Base-by-base conservation (phyloP, 2,329 filamentous ascomycete genomes). In the Alternaria triticimaculans region DNA sequence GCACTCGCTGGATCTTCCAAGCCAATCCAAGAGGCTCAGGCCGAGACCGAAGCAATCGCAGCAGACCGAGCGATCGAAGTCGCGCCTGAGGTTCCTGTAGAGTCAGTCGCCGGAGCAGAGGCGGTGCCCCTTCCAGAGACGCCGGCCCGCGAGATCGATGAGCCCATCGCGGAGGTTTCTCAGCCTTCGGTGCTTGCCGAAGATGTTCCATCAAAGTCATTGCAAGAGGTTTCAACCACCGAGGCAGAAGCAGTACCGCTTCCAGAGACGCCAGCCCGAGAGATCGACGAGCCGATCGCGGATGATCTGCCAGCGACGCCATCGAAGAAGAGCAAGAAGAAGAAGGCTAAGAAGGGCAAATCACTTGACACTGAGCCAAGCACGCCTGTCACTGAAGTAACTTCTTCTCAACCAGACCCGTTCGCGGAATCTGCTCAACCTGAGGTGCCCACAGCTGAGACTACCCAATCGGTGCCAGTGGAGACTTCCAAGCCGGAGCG, bases 281-380 rank as follows among this genome's bases (percentile, higher is more conserved):
- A 53, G 43, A 41, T 59, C 4, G 28, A 33, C 15, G 25, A 44
- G 10, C 45, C 46, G 4, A 49, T 60, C 6, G 25, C 20, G 8
- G 62, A 65, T 7, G 60, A 68, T 23, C 63, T 69, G 55, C 18
- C 50, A 3, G 28, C 45, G 1, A 55, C 60, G 3, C 71, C 74
- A 30, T 82, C 81, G 54, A 81, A 82, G 65, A 86, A 84, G 66
- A 80, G 50, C 5, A 68, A 81, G 12, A 85, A 85, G 62, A 80
- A 83, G 57, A 72, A 67, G 41, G 62, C 62, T 1, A 71, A 70
- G 58, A 65, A 67, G 45, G 60, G 45, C 12, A 67, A 67, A 30
- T 37, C 56, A 3, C 23, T 30, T 21, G 67, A 66, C 4, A 48
- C 62, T 2, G 65, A 70, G 44, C 66, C 64, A 20, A 58, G 46